Base-by-base conservation (phyloP, 371 early-diverging fungal genomes). In the Lichtheimia corymbifera region DNA sequence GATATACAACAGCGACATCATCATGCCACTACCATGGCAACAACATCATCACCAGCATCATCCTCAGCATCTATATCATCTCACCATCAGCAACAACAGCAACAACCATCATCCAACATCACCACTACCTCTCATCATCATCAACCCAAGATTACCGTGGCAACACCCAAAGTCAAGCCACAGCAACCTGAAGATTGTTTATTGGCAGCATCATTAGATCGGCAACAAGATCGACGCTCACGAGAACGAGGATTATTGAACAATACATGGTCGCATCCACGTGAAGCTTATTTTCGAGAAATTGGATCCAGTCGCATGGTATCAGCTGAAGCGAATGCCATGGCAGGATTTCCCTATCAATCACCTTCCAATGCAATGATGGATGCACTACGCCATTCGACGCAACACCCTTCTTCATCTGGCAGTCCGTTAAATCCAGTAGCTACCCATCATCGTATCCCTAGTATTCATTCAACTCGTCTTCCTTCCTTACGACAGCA, bases 381-480 rank as follows among this genome's bases (percentile, higher is more conserved):
- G 28, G 22, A 41, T 25, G 57, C 57, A 24, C 17, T 56, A 14
- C 40, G 22, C 13, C 13, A 44, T 27, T 9, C 57, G 15, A 56
- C 45, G 0, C 45, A 25, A n/a, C 22, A 45, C n/a, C 57, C 43
- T 24, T 45, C 43, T 24, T 27, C 35, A 35, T 35, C 45, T 56
- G 25, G 42, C n/a, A 43, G 28, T 40, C 17, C 55, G 0, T 42
- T 56, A 1, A 56, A 56, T 27, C 57, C 57, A 41, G 57, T 56
- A 22, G 57, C 57, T 7, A 56, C 57, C 0, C 57, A 56, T 44
- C 57, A 56, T 44, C 57, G 47, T 56, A 56, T 56, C 17, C 57
- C 57, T 24, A 56, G 57, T 44, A 56, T 56, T 15, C 44, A 56
- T 45, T 56, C 35, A 11, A 9, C 57, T 45, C 57, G 57, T 17